A percentile compares a stretch with the other conserved stretches of the same genome.
phyloP scores from a whole-genome alignment of 257 asterid species.

The Linaria vulgaris region DNA sequence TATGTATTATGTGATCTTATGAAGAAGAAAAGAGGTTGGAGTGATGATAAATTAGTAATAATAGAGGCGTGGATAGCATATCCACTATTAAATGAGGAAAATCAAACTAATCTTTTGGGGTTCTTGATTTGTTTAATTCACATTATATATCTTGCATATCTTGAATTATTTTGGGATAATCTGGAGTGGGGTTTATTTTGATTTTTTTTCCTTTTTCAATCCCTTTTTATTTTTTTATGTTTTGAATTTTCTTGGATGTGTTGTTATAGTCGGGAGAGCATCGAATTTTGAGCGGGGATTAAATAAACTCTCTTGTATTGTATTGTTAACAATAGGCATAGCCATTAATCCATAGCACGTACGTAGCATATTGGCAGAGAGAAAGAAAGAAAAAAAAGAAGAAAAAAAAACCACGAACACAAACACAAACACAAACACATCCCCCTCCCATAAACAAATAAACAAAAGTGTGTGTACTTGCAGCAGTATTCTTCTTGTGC shows the following conservation, averaged over 20 bases:
- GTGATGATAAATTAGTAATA: too few relatives aligned
- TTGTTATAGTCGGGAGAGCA: conserved; percentile 35
- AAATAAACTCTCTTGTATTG: conserved; percentile 34
- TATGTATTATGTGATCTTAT: too few relatives aligned
- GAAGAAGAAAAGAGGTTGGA: too few relatives aligned
- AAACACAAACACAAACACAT: too few relatives aligned
- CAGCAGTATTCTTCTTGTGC: conserved; percentile 36
- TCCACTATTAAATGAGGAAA: conserved; percentile 23
- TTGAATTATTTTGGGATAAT: conserved; percentile 17
- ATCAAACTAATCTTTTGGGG: conserved; percentile 17
- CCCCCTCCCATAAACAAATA: too few relatives aligned
- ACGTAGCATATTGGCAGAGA: conserved; percentile 27
- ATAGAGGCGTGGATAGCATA: too few relatives aligned
- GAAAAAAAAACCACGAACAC: too few relatives aligned
- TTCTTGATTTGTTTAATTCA: conserved; percentile 7
- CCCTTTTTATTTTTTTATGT: conserved; percentile 23
- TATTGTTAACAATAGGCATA: conserved; percentile 16
- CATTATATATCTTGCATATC: neutral
- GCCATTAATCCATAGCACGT: neutral
- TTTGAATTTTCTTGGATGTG: conserved; percentile 29
- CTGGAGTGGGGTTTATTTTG: conserved; percentile 7
- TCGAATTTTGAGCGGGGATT: conserved; percentile 45
- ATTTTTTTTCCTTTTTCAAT: neutral
- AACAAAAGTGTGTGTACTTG: conserved; percentile 13
- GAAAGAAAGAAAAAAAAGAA: conserved; percentile 21